These are phyloP conservation scores for Hypoxylon sp. DNA, from an alignment of 2,329 filamentous ascomycete species.

Conservation along the genomic window DNA sequence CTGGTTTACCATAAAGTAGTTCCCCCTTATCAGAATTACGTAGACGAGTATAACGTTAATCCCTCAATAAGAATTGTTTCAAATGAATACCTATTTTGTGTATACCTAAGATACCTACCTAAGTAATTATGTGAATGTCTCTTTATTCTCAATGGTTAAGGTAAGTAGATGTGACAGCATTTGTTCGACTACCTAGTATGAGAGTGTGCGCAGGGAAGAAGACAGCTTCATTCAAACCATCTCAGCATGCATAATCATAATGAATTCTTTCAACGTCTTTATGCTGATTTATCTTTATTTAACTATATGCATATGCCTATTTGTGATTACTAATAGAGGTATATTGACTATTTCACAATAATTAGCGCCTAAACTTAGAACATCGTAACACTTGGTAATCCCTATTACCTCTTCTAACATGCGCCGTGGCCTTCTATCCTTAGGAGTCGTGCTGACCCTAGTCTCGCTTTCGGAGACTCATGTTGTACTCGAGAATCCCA, in stretches of 20 bases:
- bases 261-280: background rate
- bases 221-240: background rate
- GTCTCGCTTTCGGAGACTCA: constrained; percentile 63
- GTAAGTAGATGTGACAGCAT: background rate
- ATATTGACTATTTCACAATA: background rate
- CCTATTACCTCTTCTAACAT: constrained; percentile 6
- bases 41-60: too few relatives aligned
- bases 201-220: background rate
- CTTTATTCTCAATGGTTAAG: background rate
- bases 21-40: too few relatives aligned
- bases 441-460: constrained; percentile 1
- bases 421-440: background rate
- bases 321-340: background rate
- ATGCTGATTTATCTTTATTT: background rate
- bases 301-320: background rate
- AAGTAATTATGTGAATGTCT: background rate
- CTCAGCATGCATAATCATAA: background rate
- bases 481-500: constrained; percentile 72
- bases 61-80: too few relatives aligned
- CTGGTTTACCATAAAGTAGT: too few relatives aligned
- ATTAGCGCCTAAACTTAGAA: background rate
- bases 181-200: background rate
- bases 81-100: too few relatives aligned
- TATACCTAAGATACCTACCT: background rate
- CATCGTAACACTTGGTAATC: background rate